Percentiles rank a stretch among this genome's conserved stretches.
These are phyloP conservation scores for Endoconidiophora polonica DNA, from an alignment of 2,329 filamentous ascomycete genomes.

Conservation along the genomic window DNA sequence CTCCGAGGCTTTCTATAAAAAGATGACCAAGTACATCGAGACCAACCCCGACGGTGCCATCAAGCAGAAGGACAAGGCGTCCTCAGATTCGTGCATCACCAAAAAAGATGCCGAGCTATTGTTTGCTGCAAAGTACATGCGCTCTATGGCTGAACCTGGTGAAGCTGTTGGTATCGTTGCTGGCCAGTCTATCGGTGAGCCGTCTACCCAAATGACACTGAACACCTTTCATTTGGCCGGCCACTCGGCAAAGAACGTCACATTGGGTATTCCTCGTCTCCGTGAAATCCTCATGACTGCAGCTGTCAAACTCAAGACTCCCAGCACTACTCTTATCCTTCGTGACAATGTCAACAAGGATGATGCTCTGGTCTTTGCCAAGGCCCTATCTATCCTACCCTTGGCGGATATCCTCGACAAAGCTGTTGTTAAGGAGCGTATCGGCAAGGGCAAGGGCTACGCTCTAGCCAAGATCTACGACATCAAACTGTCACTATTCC, in stretches of 20 bases:
- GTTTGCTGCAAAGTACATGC: constrained; percentile 82
- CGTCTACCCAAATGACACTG: constrained; percentile 96
- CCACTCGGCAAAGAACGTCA: constrained; percentile 97
- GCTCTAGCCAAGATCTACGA: constrained; percentile 70
- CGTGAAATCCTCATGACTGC: constrained; percentile 98
- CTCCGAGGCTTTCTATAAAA: constrained; percentile 68
- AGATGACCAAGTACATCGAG: constrained; percentile 62
- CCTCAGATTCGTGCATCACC: constrained; percentile 22
- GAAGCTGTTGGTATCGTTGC: constrained; percentile 96
- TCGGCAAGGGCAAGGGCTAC: constrained; percentile 53
- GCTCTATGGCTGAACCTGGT: constrained; percentile 80
- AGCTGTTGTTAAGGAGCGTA: constrained; percentile 61
- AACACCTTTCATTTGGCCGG: constrained; percentile 99
- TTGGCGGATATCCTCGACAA: constrained; percentile 72
- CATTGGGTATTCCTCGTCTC: constrained; percentile 89
- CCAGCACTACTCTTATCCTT: constrained; percentile 70
- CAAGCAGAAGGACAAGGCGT: constrained; percentile 25
- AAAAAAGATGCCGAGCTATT: constrained; percentile 70
- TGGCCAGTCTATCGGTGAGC: constrained; percentile 90
- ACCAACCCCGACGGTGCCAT: constrained; percentile 48
- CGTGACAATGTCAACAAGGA: constrained; percentile 52
- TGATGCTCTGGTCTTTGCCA: constrained; percentile 66
- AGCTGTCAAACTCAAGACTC: constrained; percentile 73
- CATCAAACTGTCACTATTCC: constrained; percentile 69
- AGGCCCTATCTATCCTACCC: constrained; percentile 75